phyloP scores from a whole-genome alignment of 345 rosid species.

The Trapa incisa region DNA sequence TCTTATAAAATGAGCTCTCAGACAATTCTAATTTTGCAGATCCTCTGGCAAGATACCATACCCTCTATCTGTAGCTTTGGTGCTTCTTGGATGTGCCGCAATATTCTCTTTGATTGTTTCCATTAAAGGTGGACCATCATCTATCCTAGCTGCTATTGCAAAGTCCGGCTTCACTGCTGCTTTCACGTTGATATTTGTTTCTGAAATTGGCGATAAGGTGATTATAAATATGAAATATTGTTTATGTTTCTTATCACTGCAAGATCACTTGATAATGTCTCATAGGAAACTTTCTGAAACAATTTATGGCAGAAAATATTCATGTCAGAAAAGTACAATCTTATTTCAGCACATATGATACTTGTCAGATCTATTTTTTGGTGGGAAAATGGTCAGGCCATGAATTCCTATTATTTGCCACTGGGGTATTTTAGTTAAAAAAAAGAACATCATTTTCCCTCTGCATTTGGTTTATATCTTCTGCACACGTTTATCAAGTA shows the following conservation, averaged over 20 bases:
- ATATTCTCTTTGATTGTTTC: slow-evolving; percentile 62
- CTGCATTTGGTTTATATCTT: background rate
- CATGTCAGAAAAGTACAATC: background rate
- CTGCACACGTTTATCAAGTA: background rate
- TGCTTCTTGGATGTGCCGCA: slow-evolving; percentile 59
- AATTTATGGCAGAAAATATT: background rate
- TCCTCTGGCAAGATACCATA: slow-evolving; percentile 48
- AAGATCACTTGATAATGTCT: background rate
- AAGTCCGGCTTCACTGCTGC: slow-evolving; percentile 98
- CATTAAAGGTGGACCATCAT: slow-evolving; percentile 61
- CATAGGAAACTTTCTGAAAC: background rate
- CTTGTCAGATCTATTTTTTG: background rate
- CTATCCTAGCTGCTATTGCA: slow-evolving; percentile 65
- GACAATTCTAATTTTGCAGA: slow-evolving; percentile 37
- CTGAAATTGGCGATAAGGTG: slow-evolving; percentile 99
- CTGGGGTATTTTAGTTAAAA: background rate
- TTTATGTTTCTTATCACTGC: background rate
- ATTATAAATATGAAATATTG: background rate
- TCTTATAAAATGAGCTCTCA: background rate
- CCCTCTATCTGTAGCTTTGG: slow-evolving; percentile 55
- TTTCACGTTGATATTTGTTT: slow-evolving; percentile 84
- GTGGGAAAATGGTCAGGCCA: background rate
- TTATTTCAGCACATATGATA: background rate
- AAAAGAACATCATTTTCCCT: background rate
- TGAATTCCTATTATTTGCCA: background rate